phyloP scores from a whole-genome alignment of 345 rosid genomes.

The Sisymbrium irio region DNA sequence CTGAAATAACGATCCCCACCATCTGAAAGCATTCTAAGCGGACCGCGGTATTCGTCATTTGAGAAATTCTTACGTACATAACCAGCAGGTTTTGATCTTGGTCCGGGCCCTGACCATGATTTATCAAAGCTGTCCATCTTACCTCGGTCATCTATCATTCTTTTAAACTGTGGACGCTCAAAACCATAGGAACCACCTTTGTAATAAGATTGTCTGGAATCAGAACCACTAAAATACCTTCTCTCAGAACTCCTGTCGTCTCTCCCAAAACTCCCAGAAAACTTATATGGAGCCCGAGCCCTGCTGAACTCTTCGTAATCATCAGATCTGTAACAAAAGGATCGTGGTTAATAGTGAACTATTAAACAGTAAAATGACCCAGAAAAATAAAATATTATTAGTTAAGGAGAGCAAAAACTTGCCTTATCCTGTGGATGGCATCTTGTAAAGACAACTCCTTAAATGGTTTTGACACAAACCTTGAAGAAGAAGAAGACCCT shows the following conservation, averaged over 20 bases:
- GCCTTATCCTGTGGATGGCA: conserved; percentile 41
- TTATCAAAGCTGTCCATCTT: conserved; percentile 32
- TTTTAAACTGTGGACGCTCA: conserved; percentile 37
- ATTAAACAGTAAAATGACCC: not conserved
- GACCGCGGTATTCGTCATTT: conserved; percentile 35
- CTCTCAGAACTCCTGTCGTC: conserved; percentile 45
- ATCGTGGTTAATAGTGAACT: not conserved
- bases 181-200: conserved; percentile 24
- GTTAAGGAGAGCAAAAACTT: conserved; percentile 4
- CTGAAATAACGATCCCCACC: too few relatives aligned
- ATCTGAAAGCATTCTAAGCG: conserved; percentile 34
- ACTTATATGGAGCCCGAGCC: conserved; percentile 30
- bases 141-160: conserved; percentile 30
- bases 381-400: not conserved
- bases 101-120: conserved; percentile 21
- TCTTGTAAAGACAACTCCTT: conserved; percentile 36
- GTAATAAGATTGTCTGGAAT: conserved; percentile 33
- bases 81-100: conserved; percentile 34
- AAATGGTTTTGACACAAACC: not conserved
- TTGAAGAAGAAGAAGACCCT: too few relatives aligned
- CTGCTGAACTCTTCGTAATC: conserved; percentile 24
- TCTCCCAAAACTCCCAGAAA: conserved; percentile 31
- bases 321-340: conserved; percentile 40
- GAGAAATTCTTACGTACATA: conserved; percentile 39
- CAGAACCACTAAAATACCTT: conserved; percentile 29